Percentiles rank a stretch among this genome's conserved stretches.
Conservation (phyloP, 1,139 yeast species). For the Zhuliangozyma blackwelliae region DNA sequence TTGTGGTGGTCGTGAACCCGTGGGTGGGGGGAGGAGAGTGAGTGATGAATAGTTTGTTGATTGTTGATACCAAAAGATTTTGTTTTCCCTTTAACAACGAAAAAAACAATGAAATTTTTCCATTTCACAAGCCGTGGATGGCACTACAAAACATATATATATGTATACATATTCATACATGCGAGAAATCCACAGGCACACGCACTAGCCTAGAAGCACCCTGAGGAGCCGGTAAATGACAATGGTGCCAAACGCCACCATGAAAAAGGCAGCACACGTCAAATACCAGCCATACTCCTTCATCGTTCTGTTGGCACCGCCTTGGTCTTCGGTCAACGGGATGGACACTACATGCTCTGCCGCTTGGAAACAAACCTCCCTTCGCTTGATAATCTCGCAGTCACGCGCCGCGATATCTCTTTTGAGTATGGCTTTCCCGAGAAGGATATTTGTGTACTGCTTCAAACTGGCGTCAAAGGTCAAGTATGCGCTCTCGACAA, state of each 20-base stretch:
- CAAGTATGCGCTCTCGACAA: conserved; percentile 25
- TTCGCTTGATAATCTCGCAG: conserved; percentile 33
- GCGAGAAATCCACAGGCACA: too few species aligned
- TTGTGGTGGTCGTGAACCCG: too few species aligned
- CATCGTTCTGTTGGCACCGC: conserved; percentile 14
- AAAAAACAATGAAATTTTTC: too few species aligned
- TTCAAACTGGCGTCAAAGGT: conserved; percentile 34
- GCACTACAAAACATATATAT: too few species aligned
- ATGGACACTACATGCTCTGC: conserved; percentile 43
- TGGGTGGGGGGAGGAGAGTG: too few species aligned
- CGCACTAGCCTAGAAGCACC: conserved; percentile 5
- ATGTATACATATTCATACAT: too few species aligned
- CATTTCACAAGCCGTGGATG: too few species aligned
- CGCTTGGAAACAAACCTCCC: conserved; percentile 41
- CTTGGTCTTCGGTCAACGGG: conserved; percentile 34
- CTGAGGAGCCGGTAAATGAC: conserved; percentile 23
- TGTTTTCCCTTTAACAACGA: too few species aligned
- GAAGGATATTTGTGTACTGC: conserved; percentile 34
- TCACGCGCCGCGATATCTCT: conserved; percentile 26
- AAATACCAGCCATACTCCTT: conserved; percentile 20
- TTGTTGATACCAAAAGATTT: too few species aligned
- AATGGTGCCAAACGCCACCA: conserved; percentile 17
- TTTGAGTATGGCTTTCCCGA: conserved; percentile 43
- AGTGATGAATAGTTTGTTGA: too few species aligned
- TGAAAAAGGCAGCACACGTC: conserved; percentile 17